A percentile compares a stretch with the other conserved stretches of the same genome.
phyloP scores from a whole-genome alignment of 345 rosid genomes.

The Xanthoceras sorbifolium region DNA sequence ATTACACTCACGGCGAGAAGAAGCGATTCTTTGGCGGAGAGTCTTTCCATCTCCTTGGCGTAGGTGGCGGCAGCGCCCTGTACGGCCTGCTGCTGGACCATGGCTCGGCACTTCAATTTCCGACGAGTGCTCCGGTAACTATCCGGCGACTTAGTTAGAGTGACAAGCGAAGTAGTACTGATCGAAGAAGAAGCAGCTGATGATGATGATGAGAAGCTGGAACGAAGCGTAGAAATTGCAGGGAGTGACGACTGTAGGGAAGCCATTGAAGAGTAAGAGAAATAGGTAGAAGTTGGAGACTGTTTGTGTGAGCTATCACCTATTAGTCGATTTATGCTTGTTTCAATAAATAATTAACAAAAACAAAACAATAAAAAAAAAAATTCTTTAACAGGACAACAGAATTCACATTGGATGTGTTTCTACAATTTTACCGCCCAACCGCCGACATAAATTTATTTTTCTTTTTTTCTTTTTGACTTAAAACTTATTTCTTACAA shows the following conservation, averaged over 20 bases:
- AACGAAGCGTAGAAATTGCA: constrained; percentile 29
- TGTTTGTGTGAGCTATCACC: neutral
- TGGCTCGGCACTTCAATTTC: constrained; percentile 36
- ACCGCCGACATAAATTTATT: too few relatives aligned
- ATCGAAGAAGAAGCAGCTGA: constrained; percentile 15
- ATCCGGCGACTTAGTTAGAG: constrained; percentile 25
- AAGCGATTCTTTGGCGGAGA: constrained; percentile 94
- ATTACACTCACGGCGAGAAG: constrained; percentile 83
- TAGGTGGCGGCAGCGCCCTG: constrained; percentile 76
- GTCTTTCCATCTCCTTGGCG: constrained; percentile 96
- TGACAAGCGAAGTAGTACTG: constrained; percentile 1
- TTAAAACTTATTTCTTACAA: too few relatives aligned
- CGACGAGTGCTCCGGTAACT: constrained; percentile 24
- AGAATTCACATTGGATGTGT: too few relatives aligned
- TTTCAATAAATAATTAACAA: too few relatives aligned
- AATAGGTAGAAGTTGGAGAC: neutral
- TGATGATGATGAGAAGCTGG: constrained; percentile 32
- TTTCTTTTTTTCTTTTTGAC: too few relatives aligned
- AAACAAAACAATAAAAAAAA: too few relatives aligned
- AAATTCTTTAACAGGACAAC: too few relatives aligned
- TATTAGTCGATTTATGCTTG: neutral
- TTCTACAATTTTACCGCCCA: too few relatives aligned
- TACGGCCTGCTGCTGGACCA: constrained; percentile 72
- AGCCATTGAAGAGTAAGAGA: constrained; percentile 44
- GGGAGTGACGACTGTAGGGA: constrained; percentile 37